These are phyloP conservation scores for Articulospora tetracladia DNA, from an alignment of 495 filamentous ascomycete genomes.

Conservation along the genomic window DNA sequence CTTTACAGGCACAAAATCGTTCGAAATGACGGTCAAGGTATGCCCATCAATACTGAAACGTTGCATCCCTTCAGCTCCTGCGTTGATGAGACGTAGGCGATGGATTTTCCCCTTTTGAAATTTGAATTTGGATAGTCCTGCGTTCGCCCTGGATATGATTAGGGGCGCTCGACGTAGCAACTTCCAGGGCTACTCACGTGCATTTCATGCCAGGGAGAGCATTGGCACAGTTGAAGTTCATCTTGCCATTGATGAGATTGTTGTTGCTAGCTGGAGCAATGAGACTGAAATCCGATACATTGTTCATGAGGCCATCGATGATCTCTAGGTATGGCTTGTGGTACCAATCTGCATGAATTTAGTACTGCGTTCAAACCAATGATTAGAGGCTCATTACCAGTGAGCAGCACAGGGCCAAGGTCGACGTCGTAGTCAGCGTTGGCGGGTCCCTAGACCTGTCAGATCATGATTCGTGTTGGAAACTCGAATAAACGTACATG, in stretches of 20 bases:
- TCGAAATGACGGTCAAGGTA: conserved; percentile 44
- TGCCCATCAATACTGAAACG: conserved; percentile 49
- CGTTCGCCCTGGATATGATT: conserved; percentile 37
- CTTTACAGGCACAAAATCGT: conserved; percentile 48
- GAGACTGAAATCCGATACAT: background rate
- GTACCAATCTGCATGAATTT: background rate
- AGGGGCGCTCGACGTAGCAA: background rate
- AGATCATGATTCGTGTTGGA: conserved; percentile 30
- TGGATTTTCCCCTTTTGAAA: conserved; percentile 45
- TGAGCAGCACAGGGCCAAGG: conserved; percentile 44
- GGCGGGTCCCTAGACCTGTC: background rate
- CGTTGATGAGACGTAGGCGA: conserved; percentile 45
- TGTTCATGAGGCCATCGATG: background rate
- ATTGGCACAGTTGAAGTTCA: conserved; percentile 44
- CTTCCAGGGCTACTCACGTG: background rate
- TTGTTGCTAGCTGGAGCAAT: conserved; percentile 31
- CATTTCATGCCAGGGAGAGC: conserved; percentile 17
- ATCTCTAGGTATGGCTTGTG: conserved; percentile 1
- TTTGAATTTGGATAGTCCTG: conserved; percentile 43
- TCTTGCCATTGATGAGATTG: conserved; percentile 50
- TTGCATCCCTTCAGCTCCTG: conserved; percentile 45
- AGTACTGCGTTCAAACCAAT: conserved; percentile 29
- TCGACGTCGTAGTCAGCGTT: conserved; percentile 21
- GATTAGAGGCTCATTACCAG: conserved; percentile 40
- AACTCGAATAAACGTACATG: conserved; percentile 29